A percentile compares a stretch with the other conserved stretches of the same genome.
Conservation (phyloP, 805 yeast genomes). For the Kockiozyma suomiensis region DNA sequence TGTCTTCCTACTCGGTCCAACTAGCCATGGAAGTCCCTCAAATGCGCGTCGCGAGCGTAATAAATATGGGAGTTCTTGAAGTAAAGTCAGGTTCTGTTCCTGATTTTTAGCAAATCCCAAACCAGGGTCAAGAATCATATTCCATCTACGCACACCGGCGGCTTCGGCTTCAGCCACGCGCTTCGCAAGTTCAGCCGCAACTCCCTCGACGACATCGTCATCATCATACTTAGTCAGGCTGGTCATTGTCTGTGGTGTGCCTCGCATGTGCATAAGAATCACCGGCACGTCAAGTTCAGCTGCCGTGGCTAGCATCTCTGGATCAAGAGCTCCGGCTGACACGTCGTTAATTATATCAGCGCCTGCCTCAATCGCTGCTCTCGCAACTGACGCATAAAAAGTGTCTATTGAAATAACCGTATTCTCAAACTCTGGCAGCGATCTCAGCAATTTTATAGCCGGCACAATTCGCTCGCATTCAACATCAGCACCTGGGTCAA, state of each 20-base stretch:
- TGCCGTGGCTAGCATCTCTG: conserved; percentile 65
- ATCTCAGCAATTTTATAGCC: conserved; percentile 62
- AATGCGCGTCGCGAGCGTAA: conserved; percentile 30
- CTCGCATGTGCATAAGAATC: conserved; percentile 82
- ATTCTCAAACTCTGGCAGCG: conserved; percentile 42
- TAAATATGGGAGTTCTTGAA: conserved; percentile 47
- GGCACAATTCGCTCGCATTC: conserved; percentile 76
- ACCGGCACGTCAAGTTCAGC: conserved; percentile 70
- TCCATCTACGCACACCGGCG: conserved; percentile 83
- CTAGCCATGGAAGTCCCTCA: conserved; percentile 48
- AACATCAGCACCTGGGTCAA: conserved; percentile 60
- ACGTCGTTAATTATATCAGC: conserved; percentile 93
- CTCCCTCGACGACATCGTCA: conserved; percentile 52
- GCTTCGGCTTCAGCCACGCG: conserved; percentile 59
- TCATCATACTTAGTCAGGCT: conserved; percentile 55
- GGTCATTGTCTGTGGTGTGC: conserved; percentile 75
- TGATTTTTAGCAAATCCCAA: conserved; percentile 89
- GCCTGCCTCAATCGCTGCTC: conserved; percentile 66
- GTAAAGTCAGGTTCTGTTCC: conserved; percentile 67
- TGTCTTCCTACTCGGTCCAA: conserved; percentile 88
- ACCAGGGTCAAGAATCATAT: conserved; percentile 90
- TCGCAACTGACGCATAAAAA: conserved; percentile 75
- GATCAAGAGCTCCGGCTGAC: conserved; percentile 75
- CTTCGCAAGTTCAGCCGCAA: conserved; percentile 64
- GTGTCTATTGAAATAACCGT: conserved; percentile 84